Base-by-base conservation (phyloP, 1,139 yeast species). In the Kluyveromyces marxianus region DNA sequence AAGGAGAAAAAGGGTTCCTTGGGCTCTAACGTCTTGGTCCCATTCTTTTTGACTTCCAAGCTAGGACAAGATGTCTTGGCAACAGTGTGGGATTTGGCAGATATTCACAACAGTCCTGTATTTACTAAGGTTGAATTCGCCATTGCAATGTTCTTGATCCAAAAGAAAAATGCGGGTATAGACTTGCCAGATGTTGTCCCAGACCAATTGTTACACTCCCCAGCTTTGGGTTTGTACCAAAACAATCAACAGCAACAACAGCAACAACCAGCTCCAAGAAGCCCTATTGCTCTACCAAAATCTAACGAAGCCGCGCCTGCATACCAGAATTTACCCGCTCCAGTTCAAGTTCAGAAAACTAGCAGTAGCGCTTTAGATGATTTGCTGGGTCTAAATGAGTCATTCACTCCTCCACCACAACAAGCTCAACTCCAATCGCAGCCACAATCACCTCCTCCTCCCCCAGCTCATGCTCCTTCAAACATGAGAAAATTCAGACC, bases 1-100 rank as follows among this genome's bases (percentile, higher is more conserved):
- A 82, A 81, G 54, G 54, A 71, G 7, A 74, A 75, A 37, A 52
- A 70, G 1, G 96, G 96, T 2, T 63, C 72, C 1, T 75, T 92
- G 57, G 79, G 82, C 32, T 85, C 90, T 6, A 77, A 75, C 50
- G 90, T 88, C 54, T 92, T 94, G 38, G 98, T 95, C 2, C 82
- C 85, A 5, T 89, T 90, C 62, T 77, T 94, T 59, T 80, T 88
- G 74, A 84, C 95, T 7, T 90, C 97, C 2, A 86, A 87, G 52
- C 75, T 94, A 49, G 75, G 81, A 40, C 96, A 90, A 59, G 94
- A 87, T 48, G 82, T 79, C 35, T 74, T 94, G 54, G 98, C 98
- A 1, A 71, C 79, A 30, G 81, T 94, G 39, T 94, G 99, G 99
- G 97, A 92, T 65, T 73, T 92, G 58, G 81, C 97, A 4, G 97